phyloP scores from a whole-genome alignment of 2,329 filamentous ascomycete genomes.

The Fusarium pilosicola region DNA sequence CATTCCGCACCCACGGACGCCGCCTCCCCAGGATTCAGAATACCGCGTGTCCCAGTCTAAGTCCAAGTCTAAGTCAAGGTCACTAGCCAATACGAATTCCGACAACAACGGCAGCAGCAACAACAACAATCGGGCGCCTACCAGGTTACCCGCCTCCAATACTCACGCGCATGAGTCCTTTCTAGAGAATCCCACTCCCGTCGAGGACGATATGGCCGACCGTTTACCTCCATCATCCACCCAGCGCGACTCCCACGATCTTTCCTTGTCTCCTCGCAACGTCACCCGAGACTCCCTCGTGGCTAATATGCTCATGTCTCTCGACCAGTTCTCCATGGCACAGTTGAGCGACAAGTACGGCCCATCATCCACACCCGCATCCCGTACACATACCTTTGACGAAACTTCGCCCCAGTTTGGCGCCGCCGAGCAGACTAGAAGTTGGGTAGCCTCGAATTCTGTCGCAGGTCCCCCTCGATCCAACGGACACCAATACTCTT shows the following conservation, averaged over 20 bases:
- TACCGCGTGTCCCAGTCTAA: slow-evolving; percentile 30
- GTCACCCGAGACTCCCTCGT: slow-evolving; percentile 91
- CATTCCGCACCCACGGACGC: slow-evolving; percentile 39
- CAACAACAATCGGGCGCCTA: slow-evolving; percentile 40
- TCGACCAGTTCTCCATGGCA: slow-evolving; percentile 80
- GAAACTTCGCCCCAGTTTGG: slow-evolving; percentile 40
- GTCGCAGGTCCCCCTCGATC: slow-evolving; percentile 36
- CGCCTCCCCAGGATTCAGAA: slow-evolving; percentile 27
- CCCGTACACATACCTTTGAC: slow-evolving; percentile 44
- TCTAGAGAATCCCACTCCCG: slow-evolving; percentile 45
- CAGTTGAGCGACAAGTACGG: slow-evolving; percentile 49
- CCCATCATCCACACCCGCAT: slow-evolving; percentile 28
- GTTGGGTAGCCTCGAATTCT: slow-evolving; percentile 45
- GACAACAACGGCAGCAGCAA: slow-evolving; percentile 37
- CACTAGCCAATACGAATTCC: slow-evolving; percentile 26
- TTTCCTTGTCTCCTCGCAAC: slow-evolving; percentile 80
- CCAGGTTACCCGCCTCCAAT: slow-evolving; percentile 36
- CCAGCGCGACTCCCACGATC: slow-evolving; percentile 79
- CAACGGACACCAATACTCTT: slow-evolving; percentile 58
- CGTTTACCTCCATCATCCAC: slow-evolving; percentile 39
- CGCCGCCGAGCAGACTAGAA: slow-evolving; percentile 49
- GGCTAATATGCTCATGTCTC: slow-evolving; percentile 92
- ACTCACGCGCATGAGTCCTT: slow-evolving; percentile 44
- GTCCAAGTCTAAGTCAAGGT: slow-evolving; percentile 33
- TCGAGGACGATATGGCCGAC: slow-evolving; percentile 45